Evolutionary conservation across 306 rosid species (phyloP).

Genomic region (Sophora flavescens): DNA sequence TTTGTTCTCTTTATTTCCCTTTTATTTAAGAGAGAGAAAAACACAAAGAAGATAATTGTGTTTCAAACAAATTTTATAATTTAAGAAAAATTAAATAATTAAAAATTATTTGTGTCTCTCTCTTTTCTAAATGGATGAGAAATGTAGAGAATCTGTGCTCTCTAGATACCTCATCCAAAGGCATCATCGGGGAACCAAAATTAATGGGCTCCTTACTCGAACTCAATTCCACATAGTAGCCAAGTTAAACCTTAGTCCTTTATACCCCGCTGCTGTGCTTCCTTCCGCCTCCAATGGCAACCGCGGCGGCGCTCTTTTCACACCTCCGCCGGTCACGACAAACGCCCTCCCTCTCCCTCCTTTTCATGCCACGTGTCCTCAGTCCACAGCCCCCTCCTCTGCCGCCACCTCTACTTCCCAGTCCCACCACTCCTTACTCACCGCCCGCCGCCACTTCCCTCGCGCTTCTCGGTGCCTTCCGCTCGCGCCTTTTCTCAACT

Average conservation of each 20-base stretch:
- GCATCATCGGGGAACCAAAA: too few relatives aligned
- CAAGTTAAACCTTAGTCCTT: background rate
- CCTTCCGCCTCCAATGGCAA: slow-evolving; percentile 62
- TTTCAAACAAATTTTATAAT: too few relatives aligned
- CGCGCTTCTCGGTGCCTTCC: slow-evolving; percentile 47
- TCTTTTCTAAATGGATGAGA: too few relatives aligned
- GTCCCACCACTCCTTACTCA: slow-evolving; percentile 33
- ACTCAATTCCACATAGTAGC: background rate
- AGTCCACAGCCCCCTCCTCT: slow-evolving; percentile 38
- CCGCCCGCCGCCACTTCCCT: slow-evolving; percentile 3
- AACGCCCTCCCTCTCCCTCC: slow-evolving; percentile 38
- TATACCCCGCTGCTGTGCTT: background rate
- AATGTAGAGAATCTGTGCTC: too few relatives aligned
- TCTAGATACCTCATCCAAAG: too few relatives aligned
- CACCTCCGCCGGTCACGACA: slow-evolving; percentile 62
- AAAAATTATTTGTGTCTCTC: too few relatives aligned
- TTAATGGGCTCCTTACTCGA: too few relatives aligned
- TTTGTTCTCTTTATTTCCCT: too few relatives aligned
- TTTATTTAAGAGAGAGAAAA: too few relatives aligned
- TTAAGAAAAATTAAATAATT: too few relatives aligned
- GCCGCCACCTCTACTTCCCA: slow-evolving; percentile 11
- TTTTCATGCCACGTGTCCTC: slow-evolving; percentile 41
- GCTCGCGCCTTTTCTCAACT: slow-evolving; percentile 63
- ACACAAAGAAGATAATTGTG: too few relatives aligned
- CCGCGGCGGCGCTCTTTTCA: slow-evolving; percentile 47